These are phyloP conservation scores for Sugiyamaella castrensis DNA, from an alignment of 1,139 yeast genomes.

Conservation along the genomic window DNA sequence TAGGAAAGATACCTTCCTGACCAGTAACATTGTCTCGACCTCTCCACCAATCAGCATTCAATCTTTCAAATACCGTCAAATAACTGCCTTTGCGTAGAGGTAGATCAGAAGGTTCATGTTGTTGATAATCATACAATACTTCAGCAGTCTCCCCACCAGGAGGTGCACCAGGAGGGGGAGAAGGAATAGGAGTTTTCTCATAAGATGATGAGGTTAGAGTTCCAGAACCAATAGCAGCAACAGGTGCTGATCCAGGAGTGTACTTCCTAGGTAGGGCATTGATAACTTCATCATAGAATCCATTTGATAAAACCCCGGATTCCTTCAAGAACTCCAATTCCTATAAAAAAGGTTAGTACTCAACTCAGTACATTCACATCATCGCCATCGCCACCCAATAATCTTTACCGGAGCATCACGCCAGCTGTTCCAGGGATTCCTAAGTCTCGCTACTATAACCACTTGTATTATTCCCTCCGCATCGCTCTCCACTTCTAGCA, in stretches of 20 bases:
- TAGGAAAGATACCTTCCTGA: constrained; percentile 79
- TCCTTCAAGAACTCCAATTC: constrained; percentile 79
- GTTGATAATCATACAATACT: constrained; percentile 68
- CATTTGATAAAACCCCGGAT: constrained; percentile 67
- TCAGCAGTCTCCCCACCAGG: constrained; percentile 46
- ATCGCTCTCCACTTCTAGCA: too few relatives aligned
- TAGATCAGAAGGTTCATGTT: constrained; percentile 74
- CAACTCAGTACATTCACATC: too few relatives aligned
- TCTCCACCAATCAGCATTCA: constrained; percentile 89
- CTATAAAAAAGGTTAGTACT: constrained; percentile 26
- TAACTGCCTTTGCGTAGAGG: constrained; percentile 62
- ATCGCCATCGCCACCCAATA: too few relatives aligned
- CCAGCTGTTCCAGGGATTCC: too few relatives aligned
- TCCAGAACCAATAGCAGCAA: constrained; percentile 26
- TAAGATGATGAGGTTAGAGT: constrained; percentile 9
- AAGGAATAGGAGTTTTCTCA: constrained; percentile 21
- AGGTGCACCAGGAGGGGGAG: constrained; percentile 27
- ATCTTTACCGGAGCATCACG: too few relatives aligned
- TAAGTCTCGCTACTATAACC: too few relatives aligned
- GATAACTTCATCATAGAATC: constrained; percentile 52
- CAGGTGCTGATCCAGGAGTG: constrained; percentile 53
- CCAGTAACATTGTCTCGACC: constrained; percentile 56
- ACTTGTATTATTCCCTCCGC: too few relatives aligned
- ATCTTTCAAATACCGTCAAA: constrained; percentile 65
- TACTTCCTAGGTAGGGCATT: constrained; percentile 59